Evolutionary conservation across 306 rosid species (phyloP).

Genomic region (Castanea crenata): DNA sequence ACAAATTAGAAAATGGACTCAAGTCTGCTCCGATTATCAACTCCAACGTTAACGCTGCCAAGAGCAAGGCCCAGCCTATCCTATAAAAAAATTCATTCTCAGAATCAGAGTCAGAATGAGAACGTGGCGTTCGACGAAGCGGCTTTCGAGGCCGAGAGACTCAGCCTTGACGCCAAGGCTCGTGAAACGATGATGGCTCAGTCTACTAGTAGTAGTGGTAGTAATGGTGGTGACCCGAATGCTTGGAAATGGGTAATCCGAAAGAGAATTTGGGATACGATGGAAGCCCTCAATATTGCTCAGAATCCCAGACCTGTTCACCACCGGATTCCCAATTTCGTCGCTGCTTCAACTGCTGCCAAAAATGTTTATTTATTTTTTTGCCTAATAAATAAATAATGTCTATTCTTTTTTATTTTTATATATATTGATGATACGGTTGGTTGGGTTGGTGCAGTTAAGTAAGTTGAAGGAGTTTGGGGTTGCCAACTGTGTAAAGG

Average conservation of each 20-base stretch:
- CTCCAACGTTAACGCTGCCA: constrained; percentile 13
- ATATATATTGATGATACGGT: not conserved
- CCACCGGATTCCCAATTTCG: constrained; percentile 90
- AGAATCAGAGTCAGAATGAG: constrained; percentile 22
- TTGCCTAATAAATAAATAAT: not conserved
- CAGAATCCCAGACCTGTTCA: constrained; percentile 84
- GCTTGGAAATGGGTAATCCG: constrained; percentile 96
- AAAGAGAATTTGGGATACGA: constrained; percentile 75
- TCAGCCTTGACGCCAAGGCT: constrained; percentile 73
- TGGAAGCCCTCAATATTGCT: constrained; percentile 69
- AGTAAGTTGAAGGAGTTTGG: constrained; percentile 57
- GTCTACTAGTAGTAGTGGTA: constrained; percentile 13
- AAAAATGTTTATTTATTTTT: constrained; percentile 36
- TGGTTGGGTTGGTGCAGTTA: constrained; percentile 48
- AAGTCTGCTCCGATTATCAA: constrained; percentile 28
- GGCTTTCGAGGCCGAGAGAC: constrained; percentile 72
- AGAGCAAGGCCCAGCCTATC: too few species aligned
- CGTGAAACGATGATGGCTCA: constrained; percentile 60
- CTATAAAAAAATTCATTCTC: not conserved
- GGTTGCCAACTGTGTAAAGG: constrained; percentile 72
- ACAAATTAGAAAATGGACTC: constrained; percentile 36
- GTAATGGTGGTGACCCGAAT: constrained; percentile 57
- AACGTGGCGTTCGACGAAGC: constrained; percentile 52
- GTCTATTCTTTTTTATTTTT: not conserved
- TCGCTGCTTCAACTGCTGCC: constrained; percentile 72